Conservation (phyloP, 129 eudicot species). For the Saussurea involucrata region DNA sequence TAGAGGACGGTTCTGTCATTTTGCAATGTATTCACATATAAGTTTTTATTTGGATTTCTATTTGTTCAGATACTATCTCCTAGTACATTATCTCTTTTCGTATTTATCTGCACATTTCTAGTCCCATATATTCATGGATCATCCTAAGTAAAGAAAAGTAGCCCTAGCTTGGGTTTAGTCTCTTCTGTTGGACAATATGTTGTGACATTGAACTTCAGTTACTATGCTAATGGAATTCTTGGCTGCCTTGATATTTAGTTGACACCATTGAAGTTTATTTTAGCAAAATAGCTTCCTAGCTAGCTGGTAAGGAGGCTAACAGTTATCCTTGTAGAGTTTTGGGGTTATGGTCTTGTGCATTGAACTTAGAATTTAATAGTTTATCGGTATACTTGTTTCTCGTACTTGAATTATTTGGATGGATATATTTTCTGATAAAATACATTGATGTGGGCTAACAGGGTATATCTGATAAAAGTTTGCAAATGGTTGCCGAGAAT, state of each 20-base stretch:
- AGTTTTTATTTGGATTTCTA: not conserved
- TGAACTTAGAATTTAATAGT: not conserved
- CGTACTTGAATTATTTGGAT: slow-evolving; percentile 7
- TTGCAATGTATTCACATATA: not conserved
- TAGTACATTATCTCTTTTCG: not conserved
- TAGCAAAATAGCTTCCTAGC: not conserved
- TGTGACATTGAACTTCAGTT: not conserved
- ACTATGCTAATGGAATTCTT: not conserved
- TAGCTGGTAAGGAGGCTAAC: not conserved
- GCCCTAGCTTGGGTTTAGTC: no score
- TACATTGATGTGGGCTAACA: slow-evolving; percentile 30
- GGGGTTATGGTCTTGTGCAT: not conserved
- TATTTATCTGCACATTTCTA: not conserved
- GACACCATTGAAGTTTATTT: not conserved
- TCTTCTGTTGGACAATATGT: not conserved
- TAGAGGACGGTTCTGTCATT: not conserved
- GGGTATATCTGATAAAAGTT: slow-evolving; percentile 78
- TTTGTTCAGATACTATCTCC: not conserved
- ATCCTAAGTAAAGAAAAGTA: not conserved
- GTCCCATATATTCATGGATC: not conserved
- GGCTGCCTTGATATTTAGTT: not conserved
- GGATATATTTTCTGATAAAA: not conserved
- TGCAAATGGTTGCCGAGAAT: slow-evolving; percentile 59
- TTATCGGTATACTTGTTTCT: not conserved
- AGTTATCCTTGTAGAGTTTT: not conserved